Evolutionary conservation across 768 basidiomycete species (phyloP).

Genomic region (Lactarius evosmus): DNA sequence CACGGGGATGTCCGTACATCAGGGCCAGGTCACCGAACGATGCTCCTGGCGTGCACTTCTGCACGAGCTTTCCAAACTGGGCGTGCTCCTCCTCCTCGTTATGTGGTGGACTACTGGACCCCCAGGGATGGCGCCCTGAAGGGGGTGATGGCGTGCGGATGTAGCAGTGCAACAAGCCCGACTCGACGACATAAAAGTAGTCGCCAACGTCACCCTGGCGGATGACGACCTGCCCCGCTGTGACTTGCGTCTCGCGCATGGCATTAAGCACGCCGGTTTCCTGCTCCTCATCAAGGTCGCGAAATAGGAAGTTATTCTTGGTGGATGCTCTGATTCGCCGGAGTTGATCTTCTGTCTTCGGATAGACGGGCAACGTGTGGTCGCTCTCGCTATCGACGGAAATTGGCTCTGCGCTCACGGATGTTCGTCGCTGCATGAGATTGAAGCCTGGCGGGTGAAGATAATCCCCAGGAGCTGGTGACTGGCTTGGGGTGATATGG

Average conservation of each 20-base stretch:
- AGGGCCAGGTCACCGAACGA: constrained; percentile 96
- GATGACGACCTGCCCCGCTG: constrained; percentile 83
- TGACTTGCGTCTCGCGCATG: constrained; percentile 83
- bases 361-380: constrained; percentile 69
- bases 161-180: constrained; percentile 81
- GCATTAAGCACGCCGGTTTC: constrained; percentile 89
- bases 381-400: constrained; percentile 66
- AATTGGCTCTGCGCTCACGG: constrained; percentile 95
- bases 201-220: constrained; percentile 96
- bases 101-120: constrained; percentile 45
- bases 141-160: constrained; percentile 66
- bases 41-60: constrained; percentile 77
- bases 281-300: constrained; percentile 95
- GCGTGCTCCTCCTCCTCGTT: constrained; percentile 48
- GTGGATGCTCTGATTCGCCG: constrained; percentile 86
- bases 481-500: constrained; percentile 32
- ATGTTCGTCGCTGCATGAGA: constrained; percentile 86
- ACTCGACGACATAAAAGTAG: constrained; percentile 96
- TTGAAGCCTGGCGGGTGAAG: constrained; percentile 72
- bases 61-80: constrained; percentile 76
- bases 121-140: constrained; percentile 39
- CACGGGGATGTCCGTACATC: constrained; percentile 97
- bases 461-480: constrained; percentile 54
- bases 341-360: constrained; percentile 81
- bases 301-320: constrained; percentile 87